Evolutionary conservation across 1,139 yeast species (phyloP).

Genomic region (Saccharomyces hybrid): DNA sequence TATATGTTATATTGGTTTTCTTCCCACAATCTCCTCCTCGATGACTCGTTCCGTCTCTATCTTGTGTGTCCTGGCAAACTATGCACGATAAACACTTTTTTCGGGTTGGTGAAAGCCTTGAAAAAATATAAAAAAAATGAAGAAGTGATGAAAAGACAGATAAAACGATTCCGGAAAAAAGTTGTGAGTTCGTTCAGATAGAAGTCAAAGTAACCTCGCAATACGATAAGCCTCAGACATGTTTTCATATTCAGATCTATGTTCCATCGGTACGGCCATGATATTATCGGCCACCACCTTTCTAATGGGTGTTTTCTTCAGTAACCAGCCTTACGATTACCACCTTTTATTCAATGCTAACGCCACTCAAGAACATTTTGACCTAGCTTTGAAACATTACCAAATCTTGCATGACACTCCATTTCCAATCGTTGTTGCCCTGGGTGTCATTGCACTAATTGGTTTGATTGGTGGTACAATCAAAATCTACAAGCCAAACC

Average conservation of each 20-base stretch:
- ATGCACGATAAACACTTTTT: background rate
- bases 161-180: background rate
- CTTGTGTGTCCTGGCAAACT: background rate
- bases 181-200: background rate
- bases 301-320: slow-evolving; percentile 68
- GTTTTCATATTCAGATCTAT: slow-evolving; percentile 15
- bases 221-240: background rate
- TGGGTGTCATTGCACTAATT: slow-evolving; percentile 35
- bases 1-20: too few relatives aligned
- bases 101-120: background rate
- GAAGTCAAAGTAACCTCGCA: background rate
- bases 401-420: slow-evolving; percentile 47
- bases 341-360: slow-evolving; percentile 59
- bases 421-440: slow-evolving; percentile 49
- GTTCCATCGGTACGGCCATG: slow-evolving; percentile 27
- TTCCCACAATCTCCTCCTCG: background rate
- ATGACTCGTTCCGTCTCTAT: background rate
- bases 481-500: slow-evolving; percentile 78
- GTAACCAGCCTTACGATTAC: slow-evolving; percentile 77
- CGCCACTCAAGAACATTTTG: slow-evolving; percentile 48
- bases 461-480: slow-evolving; percentile 69
- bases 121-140: background rate
- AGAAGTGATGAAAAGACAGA: background rate
- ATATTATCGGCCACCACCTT: slow-evolving; percentile 48
- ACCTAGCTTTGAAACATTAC: slow-evolving; percentile 63